Base-by-base conservation (phyloP, 208 protist species). In the Sergeia podlipaevii region DNA sequence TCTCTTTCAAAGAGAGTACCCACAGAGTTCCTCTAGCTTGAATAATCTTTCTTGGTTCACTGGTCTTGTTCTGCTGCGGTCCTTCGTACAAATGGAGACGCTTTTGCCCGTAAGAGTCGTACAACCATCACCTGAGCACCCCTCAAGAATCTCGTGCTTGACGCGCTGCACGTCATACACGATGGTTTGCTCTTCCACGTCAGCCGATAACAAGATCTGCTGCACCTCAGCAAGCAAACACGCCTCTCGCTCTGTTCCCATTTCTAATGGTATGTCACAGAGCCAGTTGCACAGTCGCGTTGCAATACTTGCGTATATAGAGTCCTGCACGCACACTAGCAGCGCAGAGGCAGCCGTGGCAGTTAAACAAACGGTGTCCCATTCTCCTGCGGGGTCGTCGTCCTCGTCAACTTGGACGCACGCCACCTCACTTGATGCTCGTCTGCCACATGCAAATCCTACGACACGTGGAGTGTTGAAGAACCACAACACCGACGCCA, bases 261-360 rank as follows among this genome's bases (percentile, higher is more conserved):
- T n/a, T 24, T 70, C 50, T 27, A 39, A 38, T 18, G 41, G 33
- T 11, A 37, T 20, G 37, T 70, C 54, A 48, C 69, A 76, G 8
- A 76, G 38, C 69, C 69, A 76, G 52, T 76, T 76, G 33, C 62
- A 66, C 4, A 76, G 34, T 1, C 62, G 55, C 13, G 69, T 70
- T 18, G 47, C 60, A 17, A 76, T 53, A 37, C 3, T 43, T 1
- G 45, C 55, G 44, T 60, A 64, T 33, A 42, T 32, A 13, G 69
- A 76, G 28, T 46, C 37, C n/a, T 28, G 36, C 23, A 65, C 57
- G 27, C 48, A 59, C 13, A 20, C 7, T 0, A 76, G 69, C 3
- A 76, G 49, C 10, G 57, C 58, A 1, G 69, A 76, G 3, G 69
- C 69, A 2, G 69, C 57, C 8, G 54, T 54, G 23, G 62, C 46